These are phyloP conservation scores for Ceratopteris richardii DNA, from an alignment of 75 land plant genomes.

Conservation along the genomic window DNA sequence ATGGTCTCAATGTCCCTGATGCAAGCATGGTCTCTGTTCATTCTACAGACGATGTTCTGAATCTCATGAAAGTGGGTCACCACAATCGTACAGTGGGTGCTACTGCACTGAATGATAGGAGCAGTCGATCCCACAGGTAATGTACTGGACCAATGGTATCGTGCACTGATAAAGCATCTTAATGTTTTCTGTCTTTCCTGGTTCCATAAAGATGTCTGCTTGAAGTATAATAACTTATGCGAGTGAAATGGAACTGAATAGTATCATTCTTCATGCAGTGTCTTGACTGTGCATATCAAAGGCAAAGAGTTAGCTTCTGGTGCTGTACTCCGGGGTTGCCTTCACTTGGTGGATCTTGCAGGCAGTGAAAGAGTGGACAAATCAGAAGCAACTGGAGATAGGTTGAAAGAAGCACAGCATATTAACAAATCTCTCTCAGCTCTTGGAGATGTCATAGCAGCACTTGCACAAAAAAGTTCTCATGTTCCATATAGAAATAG, in stretches of 20 bases:
- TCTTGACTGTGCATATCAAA: slow-evolving; percentile 68
- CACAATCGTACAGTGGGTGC: slow-evolving; percentile 64
- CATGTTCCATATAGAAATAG: slow-evolving; percentile 67
- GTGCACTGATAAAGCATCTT: neutral
- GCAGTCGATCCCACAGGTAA: slow-evolving; percentile 91
- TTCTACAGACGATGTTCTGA: slow-evolving; percentile 53
- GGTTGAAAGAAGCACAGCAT: slow-evolving; percentile 69
- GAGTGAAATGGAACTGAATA: no score
- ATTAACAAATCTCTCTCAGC: slow-evolving; percentile 76
- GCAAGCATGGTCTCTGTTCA: slow-evolving; percentile 58
- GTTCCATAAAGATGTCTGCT: no score
- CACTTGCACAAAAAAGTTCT: slow-evolving; percentile 49
- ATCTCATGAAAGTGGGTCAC: slow-evolving; percentile 66
- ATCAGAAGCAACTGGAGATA: slow-evolving; percentile 58
- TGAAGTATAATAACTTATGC: no score
- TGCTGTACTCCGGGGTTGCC: slow-evolving; percentile 49
- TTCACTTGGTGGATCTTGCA: slow-evolving; percentile 75
- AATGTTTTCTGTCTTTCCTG: no score
- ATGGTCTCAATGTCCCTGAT: slow-evolving; percentile 67
- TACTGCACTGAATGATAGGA: slow-evolving; percentile 66
- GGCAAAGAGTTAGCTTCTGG: slow-evolving; percentile 51
- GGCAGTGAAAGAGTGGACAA: slow-evolving; percentile 77
- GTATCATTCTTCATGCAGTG: slow-evolving; percentile 46
- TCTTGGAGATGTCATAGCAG: slow-evolving; percentile 64
- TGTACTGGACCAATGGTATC: neutral